Conservation (phyloP, 2,329 filamentous ascomycete species). For the Cytospora schulzeri region DNA sequence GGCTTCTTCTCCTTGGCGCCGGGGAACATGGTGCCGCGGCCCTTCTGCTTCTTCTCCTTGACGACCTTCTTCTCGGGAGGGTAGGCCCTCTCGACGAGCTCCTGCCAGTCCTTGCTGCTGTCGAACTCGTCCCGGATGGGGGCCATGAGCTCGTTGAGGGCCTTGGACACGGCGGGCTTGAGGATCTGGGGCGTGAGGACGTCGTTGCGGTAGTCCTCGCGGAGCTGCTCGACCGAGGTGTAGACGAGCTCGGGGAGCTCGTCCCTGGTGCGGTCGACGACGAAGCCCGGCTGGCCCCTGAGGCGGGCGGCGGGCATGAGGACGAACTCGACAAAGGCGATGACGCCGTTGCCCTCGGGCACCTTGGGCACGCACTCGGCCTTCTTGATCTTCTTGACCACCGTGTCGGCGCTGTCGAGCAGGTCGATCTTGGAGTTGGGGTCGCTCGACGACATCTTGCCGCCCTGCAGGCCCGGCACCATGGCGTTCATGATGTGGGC, state of each 20-base stretch:
- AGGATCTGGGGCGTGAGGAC: conserved; percentile 82
- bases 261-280: conserved; percentile 66
- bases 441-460: conserved; percentile 80
- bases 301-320: conserved; percentile 77
- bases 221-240: conserved; percentile 70
- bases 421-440: conserved; percentile 84
- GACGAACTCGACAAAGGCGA: conserved; percentile 85
- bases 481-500: conserved; percentile 68
- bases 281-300: conserved; percentile 63
- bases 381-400: conserved; percentile 84
- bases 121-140: conserved; percentile 75
- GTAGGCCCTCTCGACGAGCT: conserved; percentile 77
- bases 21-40: conserved; percentile 69
- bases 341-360: conserved; percentile 81
- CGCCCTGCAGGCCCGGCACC: conserved; percentile 78
- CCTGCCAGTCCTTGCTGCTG: conserved; percentile 69
- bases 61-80: conserved; percentile 69
- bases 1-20: conserved; percentile 36
- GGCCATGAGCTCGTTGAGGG: conserved; percentile 71
- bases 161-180: conserved; percentile 79
- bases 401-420: conserved; percentile 74
- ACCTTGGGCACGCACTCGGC: conserved; percentile 76
- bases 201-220: conserved; percentile 79
- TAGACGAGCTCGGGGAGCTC: conserved; percentile 76
- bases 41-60: conserved; percentile 77